These are phyloP conservation scores for Amaranthus cruentus DNA, from an alignment of 148 eudicot genomes.

Conservation along the genomic window DNA sequence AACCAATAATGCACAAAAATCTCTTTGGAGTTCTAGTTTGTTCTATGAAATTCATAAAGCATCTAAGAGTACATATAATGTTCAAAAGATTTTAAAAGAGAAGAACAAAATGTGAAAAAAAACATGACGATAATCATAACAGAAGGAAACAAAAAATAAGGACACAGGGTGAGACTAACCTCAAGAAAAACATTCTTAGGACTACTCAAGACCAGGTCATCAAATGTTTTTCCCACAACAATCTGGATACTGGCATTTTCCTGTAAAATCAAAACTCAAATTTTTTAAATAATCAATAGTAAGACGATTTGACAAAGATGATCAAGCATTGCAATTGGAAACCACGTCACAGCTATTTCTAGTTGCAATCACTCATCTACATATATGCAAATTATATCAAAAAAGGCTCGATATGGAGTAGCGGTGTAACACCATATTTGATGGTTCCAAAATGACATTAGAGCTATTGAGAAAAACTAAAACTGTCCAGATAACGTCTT, in stretches of 20 bases:
- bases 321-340: not conserved
- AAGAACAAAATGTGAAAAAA: not conserved
- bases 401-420: not conserved
- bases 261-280: slow-evolving; percentile 40
- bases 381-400: not conserved
- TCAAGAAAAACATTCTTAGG: slow-evolving; percentile 66
- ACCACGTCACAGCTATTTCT: not conserved
- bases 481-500: not conserved
- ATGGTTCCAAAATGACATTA: not conserved
- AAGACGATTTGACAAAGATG: not conserved
- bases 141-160: not conserved
- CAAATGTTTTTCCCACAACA: slow-evolving; percentile 88
- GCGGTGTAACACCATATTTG: not conserved
- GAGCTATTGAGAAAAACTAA: not conserved
- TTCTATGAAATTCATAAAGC: not conserved
- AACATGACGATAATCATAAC: not conserved
- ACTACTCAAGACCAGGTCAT: slow-evolving; percentile 59
- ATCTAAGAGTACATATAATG: not conserved
- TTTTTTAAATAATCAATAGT: not conserved
- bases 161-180: too few species aligned
- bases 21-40: not conserved
- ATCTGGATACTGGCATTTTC: slow-evolving; percentile 47
- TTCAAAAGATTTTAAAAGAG: too few species aligned
- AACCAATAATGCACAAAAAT: not conserved
- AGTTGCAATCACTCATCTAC: too few species aligned